Base-by-base conservation (phyloP, 768 basidiomycete species). In the Antrodiella citrinella region DNA sequence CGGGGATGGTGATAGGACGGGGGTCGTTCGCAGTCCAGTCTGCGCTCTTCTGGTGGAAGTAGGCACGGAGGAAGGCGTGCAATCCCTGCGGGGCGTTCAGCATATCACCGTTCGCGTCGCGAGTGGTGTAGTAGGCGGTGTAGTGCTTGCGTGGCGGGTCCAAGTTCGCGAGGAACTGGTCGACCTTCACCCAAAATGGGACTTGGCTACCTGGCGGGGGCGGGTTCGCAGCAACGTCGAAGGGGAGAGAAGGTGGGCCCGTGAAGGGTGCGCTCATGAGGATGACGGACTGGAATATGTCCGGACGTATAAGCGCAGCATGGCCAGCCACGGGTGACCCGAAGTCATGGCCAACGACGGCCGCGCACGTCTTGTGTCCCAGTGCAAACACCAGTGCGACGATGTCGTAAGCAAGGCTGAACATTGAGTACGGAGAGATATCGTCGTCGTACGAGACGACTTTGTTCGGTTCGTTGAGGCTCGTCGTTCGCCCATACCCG, bases 311-410 rank as follows among this genome's bases (percentile, higher is more conserved):
- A 52, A 78, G 70, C 3, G 79, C 71, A 53, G 76, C 77, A 60
- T 69, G 68, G 4, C 71, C 78, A 2, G 80, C 79, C 25, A 82
- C 64, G 24, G 51, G 4, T 20, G 82, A 77, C 19, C 82, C 82
- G 48, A 74, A 75, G 58, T 84, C 82, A 59, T 83, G 81, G 0
- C 81, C 81, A 1, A 84, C 66, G 38, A 83, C 66, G n/a, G 75
- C 67, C 10, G 70, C 65, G 0, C 68, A 77, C 2, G 67, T 65
- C 2, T 57, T 57, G 57, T 81, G 72, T 0, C 77, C 78, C 4
- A 84, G 69, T 0, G 73, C 68, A 46, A 69, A 69, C 2, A 78
- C 72, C 18, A 84, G 73, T 3, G 72, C 66, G 25, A 77, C 67
- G 45, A 80, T 57, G 54, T 84, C 81, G 11, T 71, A 70, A 2